A percentile compares a stretch with the other conserved stretches of the same genome.
Evolutionary conservation across 2,329 filamentous ascomycete species (phyloP).

Genomic region (Cryphonectria parasitica): DNA sequence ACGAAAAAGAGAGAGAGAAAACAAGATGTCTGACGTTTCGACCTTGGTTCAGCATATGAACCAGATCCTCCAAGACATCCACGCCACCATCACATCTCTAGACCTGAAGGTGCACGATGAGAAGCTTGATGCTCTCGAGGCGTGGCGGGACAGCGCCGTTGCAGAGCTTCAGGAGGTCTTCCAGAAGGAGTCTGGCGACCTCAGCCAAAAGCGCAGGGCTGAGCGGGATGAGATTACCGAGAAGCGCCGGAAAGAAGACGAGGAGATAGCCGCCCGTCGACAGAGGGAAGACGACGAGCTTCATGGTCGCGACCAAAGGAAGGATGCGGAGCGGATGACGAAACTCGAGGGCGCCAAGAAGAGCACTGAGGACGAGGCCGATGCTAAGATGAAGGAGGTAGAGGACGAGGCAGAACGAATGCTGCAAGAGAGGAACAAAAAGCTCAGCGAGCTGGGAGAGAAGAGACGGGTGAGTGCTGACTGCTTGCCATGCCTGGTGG

Average conservation of each 20-base stretch:
- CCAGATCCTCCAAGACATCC: conserved; percentile 46
- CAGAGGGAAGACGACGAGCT: conserved; percentile 44
- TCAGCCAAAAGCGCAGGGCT: conserved; percentile 37
- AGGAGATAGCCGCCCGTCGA: conserved; percentile 43
- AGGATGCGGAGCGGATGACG: conserved; percentile 39
- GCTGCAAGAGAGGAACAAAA: conserved; percentile 39
- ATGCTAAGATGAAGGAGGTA: conserved; percentile 40
- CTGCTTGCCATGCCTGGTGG: too few relatives aligned
- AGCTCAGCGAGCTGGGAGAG: conserved; percentile 40
- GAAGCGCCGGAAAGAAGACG: conserved; percentile 45
- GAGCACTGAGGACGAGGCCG: conserved; percentile 42
- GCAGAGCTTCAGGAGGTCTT: conserved; percentile 39
- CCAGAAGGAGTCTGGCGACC: conserved; percentile 37
- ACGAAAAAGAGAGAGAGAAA: background rate
- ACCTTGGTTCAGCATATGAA: conserved; percentile 48
- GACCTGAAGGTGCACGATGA: conserved; percentile 40
- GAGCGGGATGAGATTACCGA: conserved; percentile 41
- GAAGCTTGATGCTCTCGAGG: conserved; percentile 45
- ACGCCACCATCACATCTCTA: conserved; percentile 42
- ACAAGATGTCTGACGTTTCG: conserved; percentile 40
- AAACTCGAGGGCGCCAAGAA: conserved; percentile 38
- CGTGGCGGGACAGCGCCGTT: conserved; percentile 42
- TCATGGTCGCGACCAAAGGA: conserved; percentile 32
- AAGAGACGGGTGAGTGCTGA: conserved; percentile 37
- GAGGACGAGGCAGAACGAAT: conserved; percentile 39